Base-by-base conservation (phyloP, 139 green algal genomes). In the Pseudopediastrum boryanum region DNA sequence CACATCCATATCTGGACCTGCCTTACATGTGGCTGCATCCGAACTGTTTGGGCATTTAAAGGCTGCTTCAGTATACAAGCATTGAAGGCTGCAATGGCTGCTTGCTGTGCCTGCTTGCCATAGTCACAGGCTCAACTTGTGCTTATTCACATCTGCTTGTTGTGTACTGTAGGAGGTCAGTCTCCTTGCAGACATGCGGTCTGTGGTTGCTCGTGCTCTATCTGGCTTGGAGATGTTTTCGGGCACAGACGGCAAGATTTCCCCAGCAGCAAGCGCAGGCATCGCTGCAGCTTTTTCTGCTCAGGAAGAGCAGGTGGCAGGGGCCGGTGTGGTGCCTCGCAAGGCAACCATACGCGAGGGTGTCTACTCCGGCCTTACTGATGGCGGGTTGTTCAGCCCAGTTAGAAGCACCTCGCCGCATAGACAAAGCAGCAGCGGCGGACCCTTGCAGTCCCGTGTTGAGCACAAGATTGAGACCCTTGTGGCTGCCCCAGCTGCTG, bases 151-250 rank as follows among this genome's bases (percentile, higher is more conserved):
- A 4, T 51, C 68, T 35, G 39, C 46, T 16, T 56, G 46, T 16
- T 59, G n/a, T 43, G 8, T n/a, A 9, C 56, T 58, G 67, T 80
- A 87, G 83, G 95, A 98, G 88, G 87, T 96, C 42, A 93, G 80
- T 54, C 86, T 99, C 71, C 89, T 98, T 73, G 89, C 86, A 3
- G 94, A 98, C 83, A 87, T 99, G 77, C 86, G 90, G 39, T 84
- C 84, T 0, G 86, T 94, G 51, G 94, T 98, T n/a, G 90, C 91
- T 0, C 87, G 94, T 42, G 88, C 88, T 0, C 93, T 98, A 36
- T 94, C 88, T 2, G 94, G 94, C 2, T 84, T 96, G n/a, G 93
- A 98, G 69, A 96, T 98, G 90, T 97, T 96, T 83, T 74, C 70
- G 10, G 83, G 84, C 51, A 27, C 62, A 23, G 73, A 90, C 43